Evolutionary conservation across 73 alveolate genomes (phyloP).

Genomic region (Tetrahymena borealis): DNA sequence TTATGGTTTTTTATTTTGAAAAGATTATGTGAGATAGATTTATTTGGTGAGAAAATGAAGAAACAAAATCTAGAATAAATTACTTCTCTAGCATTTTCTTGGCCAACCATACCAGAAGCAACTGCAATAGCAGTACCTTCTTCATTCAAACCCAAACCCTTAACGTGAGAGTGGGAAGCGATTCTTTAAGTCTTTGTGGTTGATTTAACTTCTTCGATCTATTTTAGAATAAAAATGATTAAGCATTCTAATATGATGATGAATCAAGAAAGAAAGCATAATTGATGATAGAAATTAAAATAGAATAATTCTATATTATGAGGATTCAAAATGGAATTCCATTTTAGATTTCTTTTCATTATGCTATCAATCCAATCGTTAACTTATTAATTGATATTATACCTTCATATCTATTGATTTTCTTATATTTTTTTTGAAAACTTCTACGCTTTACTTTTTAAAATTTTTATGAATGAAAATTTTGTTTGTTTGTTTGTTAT

Average conservation of each 20-base stretch:
- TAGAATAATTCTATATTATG: not conserved
- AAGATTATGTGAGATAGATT: no score
- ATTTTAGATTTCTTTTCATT: no score
- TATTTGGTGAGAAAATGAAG: not conserved
- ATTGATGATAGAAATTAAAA: not conserved
- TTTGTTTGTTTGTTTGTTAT: not conserved
- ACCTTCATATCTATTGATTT: not conserved
- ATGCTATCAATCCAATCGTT: no score
- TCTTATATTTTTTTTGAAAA: not conserved
- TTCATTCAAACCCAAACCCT: conserved; percentile 97
- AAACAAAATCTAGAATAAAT: not conserved
- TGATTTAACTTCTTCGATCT: conserved; percentile 98
- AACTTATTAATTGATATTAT: no score
- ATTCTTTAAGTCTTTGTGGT: conserved; percentile 98
- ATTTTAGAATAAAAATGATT: not conserved
- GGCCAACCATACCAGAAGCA: conserved; percentile 93
- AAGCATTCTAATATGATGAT: conserved; percentile 46
- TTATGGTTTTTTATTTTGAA: no score
- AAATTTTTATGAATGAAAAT: not conserved
- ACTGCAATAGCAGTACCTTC: conserved; percentile 83
- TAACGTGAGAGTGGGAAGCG: conserved; percentile 96
- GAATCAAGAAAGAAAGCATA: not conserved
- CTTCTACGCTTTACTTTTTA: not conserved
- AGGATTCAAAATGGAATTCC: not conserved
- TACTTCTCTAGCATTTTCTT: conserved; percentile 89